Evolutionary conservation across 176 grass and related monocot genomes (phyloP), one percentile per base, ranked within the genome.

Genomic region (Zea luxurians): DNA sequence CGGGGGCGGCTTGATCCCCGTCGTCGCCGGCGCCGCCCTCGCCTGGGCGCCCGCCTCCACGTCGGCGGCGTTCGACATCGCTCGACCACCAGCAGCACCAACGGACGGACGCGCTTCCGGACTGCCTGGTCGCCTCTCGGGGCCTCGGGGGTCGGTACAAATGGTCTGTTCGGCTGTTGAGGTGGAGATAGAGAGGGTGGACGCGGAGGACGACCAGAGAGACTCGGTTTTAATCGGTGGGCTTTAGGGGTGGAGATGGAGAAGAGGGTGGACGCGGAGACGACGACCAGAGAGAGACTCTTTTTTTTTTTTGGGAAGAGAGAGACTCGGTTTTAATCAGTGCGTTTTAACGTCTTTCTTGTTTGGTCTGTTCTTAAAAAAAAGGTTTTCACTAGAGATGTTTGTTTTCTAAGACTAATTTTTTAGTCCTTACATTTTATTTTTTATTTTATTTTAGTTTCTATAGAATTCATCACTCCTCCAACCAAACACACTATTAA

Each of bases 51-150:
- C 85, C 0, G 54, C 68, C 68, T 91, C 89, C 45, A 88, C 85
- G 73, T 91, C 89, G 47, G 78, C 50, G 89, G 78, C 50, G 89
- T 88, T 57, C 36, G 85, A 78, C 89, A 91, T 91, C 67, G 71
- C 78, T 37, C 10, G 70, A 2, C 6, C 1, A 17, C 43, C 54
- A 35, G 1, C 9, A 34, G 7, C 0, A 37, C 4, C 11, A 5
- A 18, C 42, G n/a, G 58, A 74, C 27, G 16, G 58, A 74, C 27
- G 16, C 13, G 57, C 67, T 78, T 64, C 82, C 12, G 40, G 68
- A 5, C 34, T 57, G 50, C 43, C 17, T 13, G 15, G 21, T 65
- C 84, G 47, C 21, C 10, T 42, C 62, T 64, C 27, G 36, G 54
- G 64, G 34, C 27, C 62, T 64, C 27, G 36, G 54, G 64, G 34